Percentiles rank a stretch among this genome's conserved stretches.
These are phyloP conservation scores for Xerocomus spinulosus DNA, from an alignment of 768 basidiomycete genomes.

Conservation along the genomic window DNA sequence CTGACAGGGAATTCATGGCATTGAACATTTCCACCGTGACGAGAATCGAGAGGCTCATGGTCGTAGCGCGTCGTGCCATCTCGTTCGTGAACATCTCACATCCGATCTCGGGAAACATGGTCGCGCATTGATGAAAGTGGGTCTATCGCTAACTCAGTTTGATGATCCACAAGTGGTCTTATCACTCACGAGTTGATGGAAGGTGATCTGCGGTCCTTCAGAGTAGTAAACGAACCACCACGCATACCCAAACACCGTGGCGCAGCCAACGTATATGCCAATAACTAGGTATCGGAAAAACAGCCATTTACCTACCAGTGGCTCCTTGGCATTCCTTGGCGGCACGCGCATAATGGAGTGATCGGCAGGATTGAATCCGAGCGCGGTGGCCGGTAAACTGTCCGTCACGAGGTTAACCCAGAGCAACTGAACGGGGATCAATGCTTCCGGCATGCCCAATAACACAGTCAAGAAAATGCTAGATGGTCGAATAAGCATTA, in stretches of 20 bases:
- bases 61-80: slow-evolving; percentile 84
- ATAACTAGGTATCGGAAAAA: slow-evolving; percentile 96
- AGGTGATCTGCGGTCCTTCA: slow-evolving; percentile 89
- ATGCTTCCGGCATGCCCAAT: slow-evolving; percentile 98
- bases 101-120: slow-evolving; percentile 82
- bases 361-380: slow-evolving; percentile 97
- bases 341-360: slow-evolving; percentile 96
- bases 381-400: slow-evolving; percentile 91
- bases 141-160: slow-evolving; percentile 48
- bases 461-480: slow-evolving; percentile 96
- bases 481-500: slow-evolving; percentile 11
- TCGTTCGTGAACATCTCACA: slow-evolving; percentile 94
- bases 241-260: slow-evolving; percentile 95
- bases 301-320: slow-evolving; percentile 87
- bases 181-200: slow-evolving; percentile 81
- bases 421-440: slow-evolving; percentile 95
- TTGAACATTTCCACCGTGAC: slow-evolving; percentile 98
- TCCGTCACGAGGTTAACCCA: slow-evolving; percentile 99
- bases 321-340: slow-evolving; percentile 85
- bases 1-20: slow-evolving; percentile 95
- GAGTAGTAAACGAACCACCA: slow-evolving; percentile 98
- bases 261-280: slow-evolving; percentile 89
- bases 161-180: not conserved
- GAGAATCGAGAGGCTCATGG: slow-evolving; percentile 93
- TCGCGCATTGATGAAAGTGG: slow-evolving; percentile 90